Evolutionary conservation across 352 stramenopile genomes (phyloP), one percentile per base, ranked within the genome.

Genomic region (Plasmopara muralis): DNA sequence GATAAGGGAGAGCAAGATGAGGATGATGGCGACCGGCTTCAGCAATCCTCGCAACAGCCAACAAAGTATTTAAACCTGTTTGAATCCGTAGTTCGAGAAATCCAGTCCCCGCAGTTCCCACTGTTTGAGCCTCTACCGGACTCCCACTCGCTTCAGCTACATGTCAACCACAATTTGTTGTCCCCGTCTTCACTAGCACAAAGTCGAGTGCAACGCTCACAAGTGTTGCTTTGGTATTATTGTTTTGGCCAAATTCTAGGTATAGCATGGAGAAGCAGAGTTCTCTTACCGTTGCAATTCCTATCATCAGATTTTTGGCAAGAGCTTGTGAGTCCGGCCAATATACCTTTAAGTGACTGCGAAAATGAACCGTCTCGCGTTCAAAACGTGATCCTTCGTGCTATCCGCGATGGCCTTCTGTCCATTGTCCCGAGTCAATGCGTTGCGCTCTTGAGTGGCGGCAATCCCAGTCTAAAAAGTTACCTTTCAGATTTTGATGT

Each of bases 31-130:
- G 49, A 61, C 4, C 34, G 58, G 34, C 53, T 60, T 25, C 40
- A 55, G 41, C 47, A 43, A 14, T 54, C 62, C 4, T 63, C 53
- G 25, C 72, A 60, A 20, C 65, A 70, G 31, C 59, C 68, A 18
- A 56, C 47, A 5, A 62, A 69, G 35, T 89, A 85, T 45, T 60
- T 85, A n/a, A 54, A 65, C 2, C 37, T 87, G 9, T 66, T 79
- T 20, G 75, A 89, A 50, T 49, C 52, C 5, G 45, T 68, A 5
- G 56, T 72, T 34, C 64, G 50, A 6, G 79, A 87, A 42, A 56
- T 86, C 12, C 81, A 92, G 47, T 92, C 78, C 3, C 69, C 72
- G 29, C 13, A 9, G 1, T 75, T 87, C 25, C 78, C 81, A 4
- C 57, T 92, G 0, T 79, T 92, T 41, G 47, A 66, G 6, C 78